phyloP scores from a whole-genome alignment of 2,329 filamentous ascomycete genomes.

The Aspergillus neoniger region DNA sequence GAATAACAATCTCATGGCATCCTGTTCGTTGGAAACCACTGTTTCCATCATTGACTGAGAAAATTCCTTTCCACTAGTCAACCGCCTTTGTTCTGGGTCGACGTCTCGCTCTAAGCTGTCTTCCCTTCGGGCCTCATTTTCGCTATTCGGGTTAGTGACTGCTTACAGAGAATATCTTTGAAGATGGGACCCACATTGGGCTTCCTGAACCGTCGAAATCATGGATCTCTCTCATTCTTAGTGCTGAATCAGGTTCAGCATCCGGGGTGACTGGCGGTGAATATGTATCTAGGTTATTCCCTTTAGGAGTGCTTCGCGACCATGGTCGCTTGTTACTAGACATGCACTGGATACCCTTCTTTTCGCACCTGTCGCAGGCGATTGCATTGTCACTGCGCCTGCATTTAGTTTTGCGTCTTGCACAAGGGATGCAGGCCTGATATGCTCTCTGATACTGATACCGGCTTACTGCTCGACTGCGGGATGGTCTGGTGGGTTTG shows the following conservation, averaged over 20 bases:
- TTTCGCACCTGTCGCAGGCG: conserved; percentile 43
- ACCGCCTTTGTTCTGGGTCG: no score
- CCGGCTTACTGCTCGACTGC: conserved; percentile 20
- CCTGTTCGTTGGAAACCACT: conserved; percentile 54
- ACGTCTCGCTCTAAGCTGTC: neutral
- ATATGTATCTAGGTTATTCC: neutral
- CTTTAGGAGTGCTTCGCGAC: conserved; percentile 17
- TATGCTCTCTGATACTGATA: conserved; percentile 49
- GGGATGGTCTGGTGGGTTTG: conserved; percentile 11
- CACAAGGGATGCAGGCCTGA: conserved; percentile 52
- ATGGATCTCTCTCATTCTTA: neutral
- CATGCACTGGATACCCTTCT: conserved; percentile 46
- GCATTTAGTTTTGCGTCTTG: conserved; percentile 50
- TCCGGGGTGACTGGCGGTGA: neutral
- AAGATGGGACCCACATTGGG: neutral
- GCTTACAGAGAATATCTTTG: neutral
- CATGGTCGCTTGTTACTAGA: conserved; percentile 35
- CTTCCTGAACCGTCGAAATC: neutral
- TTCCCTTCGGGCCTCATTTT: neutral
- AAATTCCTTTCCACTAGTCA: conserved; percentile 15
- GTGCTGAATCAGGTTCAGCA: neutral
- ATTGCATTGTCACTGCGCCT: conserved; percentile 38
- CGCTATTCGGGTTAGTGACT: neutral
- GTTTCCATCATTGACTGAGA: conserved; percentile 49
- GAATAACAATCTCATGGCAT: conserved; percentile 53